Conservation (phyloP, 768 basidiomycete genomes). For the Cyclocybe cylindracea region DNA sequence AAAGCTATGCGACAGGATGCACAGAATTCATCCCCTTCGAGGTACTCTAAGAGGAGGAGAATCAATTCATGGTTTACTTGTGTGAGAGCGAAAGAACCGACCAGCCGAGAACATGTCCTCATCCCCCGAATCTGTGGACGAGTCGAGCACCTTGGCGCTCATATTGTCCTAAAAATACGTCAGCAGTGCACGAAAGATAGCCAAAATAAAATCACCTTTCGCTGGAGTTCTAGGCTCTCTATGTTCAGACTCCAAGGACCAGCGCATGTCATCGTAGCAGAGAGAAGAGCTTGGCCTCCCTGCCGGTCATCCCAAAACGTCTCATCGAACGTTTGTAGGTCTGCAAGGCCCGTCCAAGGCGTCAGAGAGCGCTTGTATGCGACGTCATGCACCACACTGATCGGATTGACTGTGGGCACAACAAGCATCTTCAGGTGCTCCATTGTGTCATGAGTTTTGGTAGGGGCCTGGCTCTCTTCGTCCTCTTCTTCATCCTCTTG, state of each 20-base stretch:
- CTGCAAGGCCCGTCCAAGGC: constrained; percentile 47
- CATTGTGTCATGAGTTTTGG: constrained; percentile 33
- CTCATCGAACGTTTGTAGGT: constrained; percentile 54
- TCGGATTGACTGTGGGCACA: constrained; percentile 66
- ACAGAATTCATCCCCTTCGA: constrained; percentile 65
- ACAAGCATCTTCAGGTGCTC: constrained; percentile 70
- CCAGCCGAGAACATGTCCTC: constrained; percentile 49
- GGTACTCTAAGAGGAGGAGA: constrained; percentile 46
- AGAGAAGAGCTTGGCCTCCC: constrained; percentile 60
- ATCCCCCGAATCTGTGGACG: constrained; percentile 47
- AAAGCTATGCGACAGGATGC: constrained; percentile 55
- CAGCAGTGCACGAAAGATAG: not conserved
- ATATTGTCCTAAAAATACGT: constrained; percentile 38
- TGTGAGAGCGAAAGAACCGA: constrained; percentile 20
- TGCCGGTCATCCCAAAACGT: constrained; percentile 51
- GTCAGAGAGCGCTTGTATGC: constrained; percentile 48
- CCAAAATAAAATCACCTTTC: constrained; percentile 40
- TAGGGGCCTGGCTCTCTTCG: constrained; percentile 22
- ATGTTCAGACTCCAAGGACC: constrained; percentile 62
- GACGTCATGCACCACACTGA: constrained; percentile 55
- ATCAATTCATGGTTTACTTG: not conserved
- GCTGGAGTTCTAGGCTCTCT: constrained; percentile 45
- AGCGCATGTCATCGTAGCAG: constrained; percentile 47
- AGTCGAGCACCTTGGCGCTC: constrained; percentile 50
- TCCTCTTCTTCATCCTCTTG: constrained; percentile 20